Evolutionary conservation across 805 yeast species (phyloP), one percentile per base, ranked within the genome.

Genomic region (Myxozyma udenii): DNA sequence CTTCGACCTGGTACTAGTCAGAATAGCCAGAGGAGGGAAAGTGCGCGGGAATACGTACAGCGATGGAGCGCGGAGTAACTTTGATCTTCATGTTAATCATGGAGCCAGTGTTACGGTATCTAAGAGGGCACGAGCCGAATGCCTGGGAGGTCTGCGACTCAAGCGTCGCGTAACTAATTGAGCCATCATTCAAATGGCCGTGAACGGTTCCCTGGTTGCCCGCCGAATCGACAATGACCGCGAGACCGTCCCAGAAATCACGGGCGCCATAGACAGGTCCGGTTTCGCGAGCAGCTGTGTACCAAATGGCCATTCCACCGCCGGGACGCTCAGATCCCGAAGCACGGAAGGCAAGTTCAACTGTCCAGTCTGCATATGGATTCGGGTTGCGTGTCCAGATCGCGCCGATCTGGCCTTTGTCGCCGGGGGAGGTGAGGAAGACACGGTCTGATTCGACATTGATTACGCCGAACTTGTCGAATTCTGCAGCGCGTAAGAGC

Each of bases 241-340:
- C 74, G 38, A 71, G 57, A 1, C 75, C 75, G 50, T 71, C 73
- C 73, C 73, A 71, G 11, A 45, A 37, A 36, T 71, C 73, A 23
- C 61, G 48, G 7, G 67, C 62, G 21, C 75, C 75, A 53, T 67
- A 69, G 5, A 68, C 64, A 2, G 70, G 66, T 3, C 75, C 75
- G 16, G 55, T 53, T 38, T 53, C 56, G 4, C 62, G 61, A 22
- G 59, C 49, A 4, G 58, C 55, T 16, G 71, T 62, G 51, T 65
- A 68, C 72, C 74, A 72, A 22, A 71, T 39, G 2, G 69, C 70
- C 42, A 71, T 49, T 1, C 74, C 74, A 6, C 71, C 70, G 22
- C 70, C 71, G 11, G 62, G 61, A 3, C 61, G 54, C 62, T 58
- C 66, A n/a, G 64, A 54, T 11, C 70, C 71, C 14, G 64, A 54